Evolutionary conservation across 345 rosid genomes (phyloP).

Genomic region (Trapa bicornis): DNA sequence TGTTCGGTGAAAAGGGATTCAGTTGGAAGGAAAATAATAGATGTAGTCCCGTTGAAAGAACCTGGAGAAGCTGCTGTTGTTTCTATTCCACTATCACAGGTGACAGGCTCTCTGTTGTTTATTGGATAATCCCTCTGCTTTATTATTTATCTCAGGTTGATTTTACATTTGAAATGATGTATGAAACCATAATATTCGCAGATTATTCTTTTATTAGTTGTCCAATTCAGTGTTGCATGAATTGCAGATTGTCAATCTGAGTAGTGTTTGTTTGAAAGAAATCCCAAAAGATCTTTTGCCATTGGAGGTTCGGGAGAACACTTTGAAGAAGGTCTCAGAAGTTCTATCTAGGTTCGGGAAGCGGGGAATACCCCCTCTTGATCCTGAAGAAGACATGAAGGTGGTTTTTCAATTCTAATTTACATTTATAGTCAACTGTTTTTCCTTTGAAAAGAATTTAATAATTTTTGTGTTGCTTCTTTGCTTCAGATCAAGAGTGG

Average conservation of each 20-base stretch:
- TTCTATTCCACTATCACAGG: slow-evolving; percentile 73
- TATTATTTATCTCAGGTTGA: background rate
- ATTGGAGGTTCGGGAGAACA: slow-evolving; percentile 78
- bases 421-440: background rate
- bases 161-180: background rate
- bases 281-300: slow-evolving; percentile 78
- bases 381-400: slow-evolving; percentile 87
- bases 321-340: slow-evolving; percentile 67
- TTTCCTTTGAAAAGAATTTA: background rate
- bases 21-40: slow-evolving; percentile 44
- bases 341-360: slow-evolving; percentile 61
- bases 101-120: slow-evolving; percentile 1
- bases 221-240: slow-evolving; percentile 12
- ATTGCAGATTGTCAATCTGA: slow-evolving; percentile 58
- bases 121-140: background rate
- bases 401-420: slow-evolving; percentile 19
- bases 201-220: background rate
- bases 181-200: background rate
- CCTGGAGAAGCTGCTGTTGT: slow-evolving; percentile 76
- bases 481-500: slow-evolving; percentile 54
- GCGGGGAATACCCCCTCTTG: slow-evolving; percentile 54
- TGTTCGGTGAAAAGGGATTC: slow-evolving; percentile 59
- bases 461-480: background rate
- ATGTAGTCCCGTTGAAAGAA: slow-evolving; percentile 50
- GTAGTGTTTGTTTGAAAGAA: slow-evolving; percentile 54